phyloP scores from a whole-genome alignment of 108 stramenopile genomes.

The Skeletonema costatum region DNA sequence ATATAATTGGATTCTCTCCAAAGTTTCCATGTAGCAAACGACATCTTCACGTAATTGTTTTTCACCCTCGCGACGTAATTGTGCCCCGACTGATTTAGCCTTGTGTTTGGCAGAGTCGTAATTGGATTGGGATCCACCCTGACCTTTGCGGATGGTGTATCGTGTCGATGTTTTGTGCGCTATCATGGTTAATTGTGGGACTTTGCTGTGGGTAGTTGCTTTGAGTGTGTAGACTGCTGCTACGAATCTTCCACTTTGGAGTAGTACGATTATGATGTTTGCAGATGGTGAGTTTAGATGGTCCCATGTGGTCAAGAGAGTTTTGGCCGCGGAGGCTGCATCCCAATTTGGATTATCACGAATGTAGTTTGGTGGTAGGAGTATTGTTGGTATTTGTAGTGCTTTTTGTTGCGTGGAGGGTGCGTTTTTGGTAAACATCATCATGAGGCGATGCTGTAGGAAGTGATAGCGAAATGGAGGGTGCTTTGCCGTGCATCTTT shows the following conservation, averaged over 20 bases:
- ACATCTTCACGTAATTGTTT: conserved; percentile 69
- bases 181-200: conserved; percentile 48
- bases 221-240: conserved; percentile 53
- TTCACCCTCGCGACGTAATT: conserved; percentile 85
- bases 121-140: conserved; percentile 84
- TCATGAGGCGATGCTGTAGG: background rate
- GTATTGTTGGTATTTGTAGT: conserved; percentile 25
- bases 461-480: conserved; percentile 27
- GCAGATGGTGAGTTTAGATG: conserved; percentile 5
- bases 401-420: conserved; percentile 1
- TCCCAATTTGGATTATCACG: conserved; percentile 32
- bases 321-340: conserved; percentile 9
- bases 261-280: conserved; percentile 57
- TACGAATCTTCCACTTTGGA: conserved; percentile 79
- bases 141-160: conserved; percentile 87
- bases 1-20: conserved; percentile 64
- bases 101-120: conserved; percentile 62
- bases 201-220: background rate
- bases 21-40: conserved; percentile 37
- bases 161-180: conserved; percentile 63
- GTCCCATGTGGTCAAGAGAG: conserved; percentile 29
- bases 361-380: conserved; percentile 27
- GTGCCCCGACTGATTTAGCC: conserved; percentile 82
- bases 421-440: background rate
- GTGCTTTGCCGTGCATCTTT: conserved; percentile 19